Evolutionary conservation across 805 yeast species (phyloP).

Genomic region (Saccharomycopsis javanensis): DNA sequence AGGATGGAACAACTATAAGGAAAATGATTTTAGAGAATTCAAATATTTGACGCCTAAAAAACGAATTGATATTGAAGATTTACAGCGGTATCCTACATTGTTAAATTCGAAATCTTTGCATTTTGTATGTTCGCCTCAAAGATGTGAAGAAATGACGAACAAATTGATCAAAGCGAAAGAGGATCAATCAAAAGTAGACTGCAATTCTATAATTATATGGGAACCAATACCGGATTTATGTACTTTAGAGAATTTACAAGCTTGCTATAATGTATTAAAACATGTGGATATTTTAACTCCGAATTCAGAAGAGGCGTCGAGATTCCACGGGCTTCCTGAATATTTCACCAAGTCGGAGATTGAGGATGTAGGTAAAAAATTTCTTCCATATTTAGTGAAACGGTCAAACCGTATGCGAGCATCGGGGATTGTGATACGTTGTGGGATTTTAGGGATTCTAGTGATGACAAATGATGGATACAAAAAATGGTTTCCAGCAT

Average conservation of each 20-base stretch:
- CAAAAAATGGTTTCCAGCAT: slow-evolving; percentile 57
- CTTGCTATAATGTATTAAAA: slow-evolving; percentile 31
- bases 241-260: slow-evolving; percentile 36
- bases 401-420: slow-evolving; percentile 24
- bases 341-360: slow-evolving; percentile 35
- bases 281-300: slow-evolving; percentile 63
- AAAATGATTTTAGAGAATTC: slow-evolving; percentile 51
- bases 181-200: neutral
- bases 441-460: slow-evolving; percentile 67
- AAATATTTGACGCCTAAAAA: slow-evolving; percentile 52
- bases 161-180: slow-evolving; percentile 20
- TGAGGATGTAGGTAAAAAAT: slow-evolving; percentile 34
- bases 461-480: slow-evolving; percentile 28
- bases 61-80: slow-evolving; percentile 48
- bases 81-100: slow-evolving; percentile 32
- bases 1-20: slow-evolving; percentile 71
- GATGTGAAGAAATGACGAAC: slow-evolving; percentile 43
- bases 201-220: slow-evolving; percentile 41
- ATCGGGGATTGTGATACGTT: slow-evolving; percentile 54
- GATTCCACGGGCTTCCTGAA: slow-evolving; percentile 40
- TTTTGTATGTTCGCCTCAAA: slow-evolving; percentile 60
- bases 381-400: slow-evolving; percentile 32
- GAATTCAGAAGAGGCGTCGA: slow-evolving; percentile 74
- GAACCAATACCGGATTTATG: slow-evolving; percentile 85
- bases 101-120: slow-evolving; percentile 45